Evolutionary conservation across 148 eudicot genomes (phyloP).

Genomic region (Amaranthus palmeri): DNA sequence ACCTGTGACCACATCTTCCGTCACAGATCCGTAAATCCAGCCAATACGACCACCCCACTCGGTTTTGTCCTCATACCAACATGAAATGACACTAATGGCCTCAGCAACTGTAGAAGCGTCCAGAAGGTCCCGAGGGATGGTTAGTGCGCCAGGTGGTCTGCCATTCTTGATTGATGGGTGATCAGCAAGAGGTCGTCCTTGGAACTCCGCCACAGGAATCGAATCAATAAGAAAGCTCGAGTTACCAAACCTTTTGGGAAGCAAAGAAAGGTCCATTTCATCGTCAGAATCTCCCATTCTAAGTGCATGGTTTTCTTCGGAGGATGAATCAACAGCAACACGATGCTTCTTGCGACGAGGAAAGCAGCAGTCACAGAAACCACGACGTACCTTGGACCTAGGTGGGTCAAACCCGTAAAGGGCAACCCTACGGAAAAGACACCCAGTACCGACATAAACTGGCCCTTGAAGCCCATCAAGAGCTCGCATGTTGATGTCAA

Average conservation of each 20-base stretch:
- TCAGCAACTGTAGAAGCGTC: constrained; percentile 92
- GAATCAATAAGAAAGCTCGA: constrained; percentile 71
- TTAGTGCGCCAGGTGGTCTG: constrained; percentile 81
- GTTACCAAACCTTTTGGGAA: constrained; percentile 81
- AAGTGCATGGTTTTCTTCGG: constrained; percentile 53
- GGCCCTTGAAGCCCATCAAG: constrained; percentile 95
- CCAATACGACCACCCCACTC: constrained; percentile 93
- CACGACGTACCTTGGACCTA: constrained; percentile 54
- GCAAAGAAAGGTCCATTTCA: constrained; percentile 58
- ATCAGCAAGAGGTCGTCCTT: constrained; percentile 89
- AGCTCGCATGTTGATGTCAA: constrained; percentile 93
- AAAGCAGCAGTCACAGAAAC: constrained; percentile 55
- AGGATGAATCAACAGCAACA: constrained; percentile 24
- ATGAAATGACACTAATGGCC: constrained; percentile 82
- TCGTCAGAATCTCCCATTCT: constrained; percentile 69
- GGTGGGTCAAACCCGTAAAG: constrained; percentile 95
- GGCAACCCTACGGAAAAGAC: constrained; percentile 79
- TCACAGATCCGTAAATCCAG: constrained; percentile 96
- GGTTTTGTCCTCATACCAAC: constrained; percentile 94
- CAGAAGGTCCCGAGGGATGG: constrained; percentile 74
- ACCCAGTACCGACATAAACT: constrained; percentile 90
- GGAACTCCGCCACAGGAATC: constrained; percentile 86
- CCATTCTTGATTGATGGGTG: constrained; percentile 87
- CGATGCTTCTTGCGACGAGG: constrained; percentile 34
- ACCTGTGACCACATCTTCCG: constrained; percentile 92